Base-by-base conservation (phyloP, 192 early-diverging fungal species). In the Linnemannia hyalina region DNA sequence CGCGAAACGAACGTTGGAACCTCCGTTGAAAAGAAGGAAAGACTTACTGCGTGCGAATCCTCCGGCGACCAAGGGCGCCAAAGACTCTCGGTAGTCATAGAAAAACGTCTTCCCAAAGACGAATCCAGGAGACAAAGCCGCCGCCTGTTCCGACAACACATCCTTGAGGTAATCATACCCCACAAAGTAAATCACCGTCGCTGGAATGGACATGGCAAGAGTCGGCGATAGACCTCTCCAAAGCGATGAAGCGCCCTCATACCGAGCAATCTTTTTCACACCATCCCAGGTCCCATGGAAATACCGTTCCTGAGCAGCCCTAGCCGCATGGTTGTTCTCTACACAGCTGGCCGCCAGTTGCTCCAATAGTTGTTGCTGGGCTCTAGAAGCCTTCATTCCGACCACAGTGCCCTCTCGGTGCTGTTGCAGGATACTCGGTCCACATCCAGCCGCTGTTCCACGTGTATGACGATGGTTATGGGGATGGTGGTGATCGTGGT, bases 171-270 rank as follows among this genome's bases (percentile, higher is more conserved):
- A 91, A 87, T 99, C 98, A 83, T 99, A 99, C 15, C 97, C 98
- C 5, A 97, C 93, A 90, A 97, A 99, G 85, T 99, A 99, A 38
- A 98, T 93, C 41, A 97, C 93, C 1, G 97, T 98, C 2, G 97
- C 93, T 0, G 98, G 98, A 2, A 96, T 91, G 7, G 97, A 97
- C 92, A 98, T 97, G 41, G 95, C 90, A 76, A 99, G 85, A 9
- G 97, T 96, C 3, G 98, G 96, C 35, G 93, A 90, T 46, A 99
- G 89, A 0, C 98, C 97, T 71, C 95, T 90, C 96, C 96, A 99
- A 63, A 99, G 91, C 13, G 92, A 93, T n/a, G 89, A 68, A 1
- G 93, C 46, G 0, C 98, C 98, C 89, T 99, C 97, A 41, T 94
- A 90, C 35, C 92, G 90, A 13, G 93, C 90, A 82, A 99, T 98